These are phyloP conservation scores for Ustulina deusta DNA, from an alignment of 2,329 filamentous ascomycete genomes.

Conservation along the genomic window DNA sequence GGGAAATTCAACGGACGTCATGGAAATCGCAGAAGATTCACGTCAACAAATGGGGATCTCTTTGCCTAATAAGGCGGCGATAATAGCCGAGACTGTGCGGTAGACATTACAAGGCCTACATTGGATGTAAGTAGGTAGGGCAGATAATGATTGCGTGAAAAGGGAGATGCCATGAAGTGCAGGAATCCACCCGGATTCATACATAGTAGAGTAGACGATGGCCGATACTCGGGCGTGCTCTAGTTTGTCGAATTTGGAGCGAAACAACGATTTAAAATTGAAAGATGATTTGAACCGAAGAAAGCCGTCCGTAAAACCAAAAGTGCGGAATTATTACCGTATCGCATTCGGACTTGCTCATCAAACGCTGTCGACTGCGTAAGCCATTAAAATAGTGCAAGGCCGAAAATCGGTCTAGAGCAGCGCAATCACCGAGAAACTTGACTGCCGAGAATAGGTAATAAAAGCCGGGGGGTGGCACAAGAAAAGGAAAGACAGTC, in stretches of 20 bases:
- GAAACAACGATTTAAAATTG: neutral
- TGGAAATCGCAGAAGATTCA: conserved; percentile 20
- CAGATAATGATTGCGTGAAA: neutral
- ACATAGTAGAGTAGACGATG: neutral
- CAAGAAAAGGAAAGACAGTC: neutral
- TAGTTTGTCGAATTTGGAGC: neutral
- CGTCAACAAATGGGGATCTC: neutral
- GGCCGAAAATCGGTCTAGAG: conserved; percentile 31
- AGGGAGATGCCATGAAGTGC: neutral
- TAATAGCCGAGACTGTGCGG: neutral
- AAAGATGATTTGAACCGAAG: conserved; percentile 11
- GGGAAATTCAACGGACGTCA: conserved; percentile 27
- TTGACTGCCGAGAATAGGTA: neutral
- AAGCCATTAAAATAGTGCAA: neutral
- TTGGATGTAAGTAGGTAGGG: conserved; percentile 1
- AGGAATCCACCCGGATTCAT: neutral
- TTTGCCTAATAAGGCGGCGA: neutral
- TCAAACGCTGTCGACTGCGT: neutral
- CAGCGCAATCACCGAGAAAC: neutral
- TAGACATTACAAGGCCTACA: neutral
- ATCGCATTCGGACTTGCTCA: neutral
- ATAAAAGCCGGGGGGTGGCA: neutral
- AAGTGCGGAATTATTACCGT: conserved; percentile 25
- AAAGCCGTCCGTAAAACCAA: conserved; percentile 20
- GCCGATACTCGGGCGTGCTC: conserved; percentile 11